Base-by-base conservation (phyloP, 2,329 filamentous ascomycete genomes). In the Talaromyces atroroseus region DNA sequence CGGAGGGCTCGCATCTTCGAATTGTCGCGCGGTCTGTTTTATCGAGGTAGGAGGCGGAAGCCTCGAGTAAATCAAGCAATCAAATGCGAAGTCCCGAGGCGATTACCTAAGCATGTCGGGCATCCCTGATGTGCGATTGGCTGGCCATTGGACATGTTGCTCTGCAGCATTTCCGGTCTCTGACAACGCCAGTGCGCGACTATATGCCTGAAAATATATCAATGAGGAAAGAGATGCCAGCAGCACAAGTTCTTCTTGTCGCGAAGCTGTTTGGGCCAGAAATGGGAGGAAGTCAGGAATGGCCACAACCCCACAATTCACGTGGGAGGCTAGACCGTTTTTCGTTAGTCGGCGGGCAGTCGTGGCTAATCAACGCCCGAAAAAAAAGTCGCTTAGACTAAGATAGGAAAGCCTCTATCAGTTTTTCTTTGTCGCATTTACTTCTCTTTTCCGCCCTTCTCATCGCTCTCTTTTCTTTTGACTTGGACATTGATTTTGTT, bases 311-410 rank as follows among this genome's bases (percentile, higher is more conserved):
- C 51, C 50, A 48, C 2, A 1, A 1, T 46, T 51, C 70, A 72
- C 63, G 62, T 71, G 68, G 59, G 7, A 0, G 6, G 8, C 18
- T 20, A 16, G 55, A 5, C 44, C 52, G 52, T 24, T 20, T 57
- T 0, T 2, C 21, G 32, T 32, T 58, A 61, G 52, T 34, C 24
- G 24, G 21, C 23, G 49, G 52, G 54, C 56, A 53, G 29, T 23
- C 46, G 24, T 23, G 21, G 21, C 49, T 48, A 56, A 29, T 46
- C n/a, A 29, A 34, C 47, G 52, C 46, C 49, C 23, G 49, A 45
- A 50, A 58, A 60, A 56, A 62, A 56, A 59, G 53, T 59, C 51
- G 45, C 55, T 52, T 57, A 57, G 49, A 44, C 18, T 52, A 56
- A 45, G 49, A 53, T 47, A 47, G 38, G 49, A 47, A 36, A 46